Evolutionary conservation across 164 flowering plant genomes (phyloP).

Genomic region (Stephania yunnanensis): DNA sequence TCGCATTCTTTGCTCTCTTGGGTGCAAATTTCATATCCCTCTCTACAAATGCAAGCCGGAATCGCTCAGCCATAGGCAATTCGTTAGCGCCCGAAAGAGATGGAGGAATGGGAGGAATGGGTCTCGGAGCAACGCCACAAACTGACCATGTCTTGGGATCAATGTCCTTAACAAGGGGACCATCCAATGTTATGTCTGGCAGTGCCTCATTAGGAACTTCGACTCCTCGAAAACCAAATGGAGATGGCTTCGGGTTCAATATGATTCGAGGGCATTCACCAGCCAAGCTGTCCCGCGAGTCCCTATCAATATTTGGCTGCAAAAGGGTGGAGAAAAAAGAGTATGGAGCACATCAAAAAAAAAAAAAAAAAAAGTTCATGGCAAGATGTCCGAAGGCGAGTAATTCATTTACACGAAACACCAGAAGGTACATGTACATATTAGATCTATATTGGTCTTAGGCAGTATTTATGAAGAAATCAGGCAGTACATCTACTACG

Average conservation of each 20-base stretch:
- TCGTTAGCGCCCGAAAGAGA: slow-evolving; percentile 29
- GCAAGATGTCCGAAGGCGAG: no score
- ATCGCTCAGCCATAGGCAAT: slow-evolving; percentile 75
- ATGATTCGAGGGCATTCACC: slow-evolving; percentile 75
- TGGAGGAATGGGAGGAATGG: slow-evolving; percentile 5
- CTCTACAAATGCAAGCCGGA: slow-evolving; percentile 86
- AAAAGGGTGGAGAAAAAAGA: slow-evolving; percentile 12
- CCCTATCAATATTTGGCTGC: slow-evolving; percentile 77
- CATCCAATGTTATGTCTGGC: slow-evolving; percentile 45
- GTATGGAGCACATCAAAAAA: neutral
- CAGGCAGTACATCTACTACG: no score
- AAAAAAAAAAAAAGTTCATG: no score
- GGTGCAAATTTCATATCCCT: slow-evolving; percentile 77
- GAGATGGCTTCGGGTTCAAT: slow-evolving; percentile 77
- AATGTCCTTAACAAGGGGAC: slow-evolving; percentile 50
- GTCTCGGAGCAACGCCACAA: slow-evolving; percentile 21
- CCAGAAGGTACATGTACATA: no score
- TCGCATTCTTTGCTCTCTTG: slow-evolving; percentile 88
- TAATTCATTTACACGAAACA: no score
- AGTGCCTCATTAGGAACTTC: slow-evolving; percentile 64
- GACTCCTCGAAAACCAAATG: slow-evolving; percentile 44
- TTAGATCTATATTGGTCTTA: no score
- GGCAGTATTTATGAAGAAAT: no score
- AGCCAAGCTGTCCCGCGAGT: slow-evolving; percentile 47
- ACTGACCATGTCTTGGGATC: slow-evolving; percentile 73